phyloP scores from a whole-genome alignment of 2,329 filamentous ascomycete genomes.

The Beauveria asiatica region DNA sequence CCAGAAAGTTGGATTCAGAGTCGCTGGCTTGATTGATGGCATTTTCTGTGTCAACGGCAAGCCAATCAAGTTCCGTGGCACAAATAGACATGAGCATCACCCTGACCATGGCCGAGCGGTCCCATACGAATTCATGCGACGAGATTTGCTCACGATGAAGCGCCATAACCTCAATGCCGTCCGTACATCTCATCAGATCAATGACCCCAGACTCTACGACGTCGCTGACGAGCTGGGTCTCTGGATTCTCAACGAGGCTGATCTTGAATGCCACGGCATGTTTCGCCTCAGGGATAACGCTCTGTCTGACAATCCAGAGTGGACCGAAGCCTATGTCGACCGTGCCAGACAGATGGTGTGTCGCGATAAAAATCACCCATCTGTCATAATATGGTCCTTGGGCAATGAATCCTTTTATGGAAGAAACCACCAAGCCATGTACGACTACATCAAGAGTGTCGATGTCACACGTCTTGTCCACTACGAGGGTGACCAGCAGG shows the following conservation, averaged over 20 bases:
- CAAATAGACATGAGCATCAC: conserved; percentile 65
- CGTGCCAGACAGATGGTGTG: conserved; percentile 55
- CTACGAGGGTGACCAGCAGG: conserved; percentile 55
- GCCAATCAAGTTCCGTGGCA: conserved; percentile 56
- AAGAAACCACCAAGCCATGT: conserved; percentile 59
- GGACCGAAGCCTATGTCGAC: conserved; percentile 58
- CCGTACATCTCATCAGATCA: conserved; percentile 59
- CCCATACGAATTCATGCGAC: conserved; percentile 49
- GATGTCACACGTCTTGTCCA: conserved; percentile 53
- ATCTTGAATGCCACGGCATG: conserved; percentile 47
- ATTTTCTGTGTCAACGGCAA: conserved; percentile 57
- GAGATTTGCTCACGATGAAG: conserved; percentile 60
- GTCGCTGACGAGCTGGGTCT: conserved; percentile 55
- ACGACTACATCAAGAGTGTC: conserved; percentile 48
- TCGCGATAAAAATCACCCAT: conserved; percentile 52
- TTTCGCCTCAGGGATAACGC: conserved; percentile 30
- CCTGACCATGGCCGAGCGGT: conserved; percentile 53
- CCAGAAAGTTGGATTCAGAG: conserved; percentile 56
- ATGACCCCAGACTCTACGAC: conserved; percentile 51
- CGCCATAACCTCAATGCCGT: conserved; percentile 61
- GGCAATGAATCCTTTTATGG: conserved; percentile 68
- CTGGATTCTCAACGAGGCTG: conserved; percentile 52
- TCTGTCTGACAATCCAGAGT: conserved; percentile 51
- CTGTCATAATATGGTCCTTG: conserved; percentile 61
- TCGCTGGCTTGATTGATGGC: conserved; percentile 51